Conservation (phyloP, 495 filamentous ascomycete species). For the Hyaloscypha bicolor region DNA sequence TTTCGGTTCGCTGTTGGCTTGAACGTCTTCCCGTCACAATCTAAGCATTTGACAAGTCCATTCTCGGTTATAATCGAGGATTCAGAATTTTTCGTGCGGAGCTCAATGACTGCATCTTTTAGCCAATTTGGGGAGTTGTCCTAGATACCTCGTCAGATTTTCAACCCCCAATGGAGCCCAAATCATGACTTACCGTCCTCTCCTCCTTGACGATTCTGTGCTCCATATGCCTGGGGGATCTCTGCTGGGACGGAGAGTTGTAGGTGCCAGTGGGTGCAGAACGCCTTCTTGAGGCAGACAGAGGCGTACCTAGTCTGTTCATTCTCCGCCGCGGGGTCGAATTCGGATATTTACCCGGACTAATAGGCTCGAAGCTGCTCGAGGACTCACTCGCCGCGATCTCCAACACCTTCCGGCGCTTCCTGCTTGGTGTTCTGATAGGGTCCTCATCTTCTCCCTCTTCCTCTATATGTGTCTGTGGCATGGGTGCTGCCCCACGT, state of each 20-base stretch:
- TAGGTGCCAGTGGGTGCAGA: conserved; percentile 4
- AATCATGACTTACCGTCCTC: conserved; percentile 1
- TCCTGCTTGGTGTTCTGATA: conserved; percentile 20
- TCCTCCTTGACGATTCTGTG: conserved; percentile 10
- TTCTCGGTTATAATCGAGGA: conserved; percentile 9
- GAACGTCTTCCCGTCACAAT: conserved; percentile 1
- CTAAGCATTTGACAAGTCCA: conserved; percentile 13
- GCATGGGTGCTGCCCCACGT: neutral
- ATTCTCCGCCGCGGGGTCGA: conserved; percentile 13
- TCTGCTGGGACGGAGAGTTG: neutral
- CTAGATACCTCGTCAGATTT: neutral
- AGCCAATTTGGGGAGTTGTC: conserved; percentile 19
- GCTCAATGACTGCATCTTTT: neutral
- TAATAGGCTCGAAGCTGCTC: conserved; percentile 15
- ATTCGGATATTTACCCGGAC: conserved; percentile 11
- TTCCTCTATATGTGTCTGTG: neutral
- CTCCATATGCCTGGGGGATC: neutral
- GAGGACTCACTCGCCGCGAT: conserved; percentile 18
- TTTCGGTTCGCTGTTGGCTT: neutral
- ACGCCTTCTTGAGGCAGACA: conserved; percentile 6
- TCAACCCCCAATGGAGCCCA: neutral
- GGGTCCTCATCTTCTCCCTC: neutral
- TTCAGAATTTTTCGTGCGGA: conserved; percentile 12
- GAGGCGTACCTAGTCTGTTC: conserved; percentile 13
- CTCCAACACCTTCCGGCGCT: conserved; percentile 14